Evolutionary conservation across 2,329 filamentous ascomycete genomes (phyloP).

Genomic region (Aspergillus sp.): DNA sequence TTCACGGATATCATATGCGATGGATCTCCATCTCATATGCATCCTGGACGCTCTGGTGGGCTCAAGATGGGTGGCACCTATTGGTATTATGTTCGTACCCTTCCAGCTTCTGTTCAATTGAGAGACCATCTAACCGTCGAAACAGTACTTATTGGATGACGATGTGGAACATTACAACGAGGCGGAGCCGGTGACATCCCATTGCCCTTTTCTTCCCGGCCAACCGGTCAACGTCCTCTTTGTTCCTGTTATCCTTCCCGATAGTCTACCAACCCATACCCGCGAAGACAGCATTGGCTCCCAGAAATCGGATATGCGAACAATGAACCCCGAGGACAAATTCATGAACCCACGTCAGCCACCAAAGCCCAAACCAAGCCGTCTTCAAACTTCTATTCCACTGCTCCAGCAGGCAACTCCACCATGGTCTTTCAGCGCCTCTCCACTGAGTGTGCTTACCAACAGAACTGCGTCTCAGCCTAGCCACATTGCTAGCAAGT

Average conservation of each 20-base stretch:
- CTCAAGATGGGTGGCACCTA: conserved; percentile 91
- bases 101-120: conserved; percentile 1
- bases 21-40: conserved; percentile 53
- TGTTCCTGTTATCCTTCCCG: conserved; percentile 65
- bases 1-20: conserved; percentile 84
- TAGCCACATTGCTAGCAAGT: conserved; percentile 16
- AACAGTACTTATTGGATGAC: conserved; percentile 77
- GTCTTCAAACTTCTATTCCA: conserved; percentile 43
- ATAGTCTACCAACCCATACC: conserved; percentile 41
- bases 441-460: conserved; percentile 20
- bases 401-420: conserved; percentile 19
- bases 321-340: conserved; percentile 73
- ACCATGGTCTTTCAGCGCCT: conserved; percentile 20
- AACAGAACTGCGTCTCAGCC: conserved; percentile 32
- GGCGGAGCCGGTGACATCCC: conserved; percentile 65
- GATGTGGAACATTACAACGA: conserved; percentile 72
- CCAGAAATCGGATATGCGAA: conserved; percentile 57
- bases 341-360: conserved; percentile 65
- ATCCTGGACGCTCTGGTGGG: conserved; percentile 64
- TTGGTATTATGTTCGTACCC: conserved; percentile 80
- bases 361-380: conserved; percentile 42
- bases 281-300: conserved; percentile 65
- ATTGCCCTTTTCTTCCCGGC: conserved; percentile 81
- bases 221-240: conserved; percentile 81
- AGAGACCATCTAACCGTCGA: conserved; percentile 17